Evolutionary conservation across 495 filamentous ascomycete genomes (phyloP), one percentile per base, ranked within the genome.

Genomic region (Hypoxylon cercidicola): DNA sequence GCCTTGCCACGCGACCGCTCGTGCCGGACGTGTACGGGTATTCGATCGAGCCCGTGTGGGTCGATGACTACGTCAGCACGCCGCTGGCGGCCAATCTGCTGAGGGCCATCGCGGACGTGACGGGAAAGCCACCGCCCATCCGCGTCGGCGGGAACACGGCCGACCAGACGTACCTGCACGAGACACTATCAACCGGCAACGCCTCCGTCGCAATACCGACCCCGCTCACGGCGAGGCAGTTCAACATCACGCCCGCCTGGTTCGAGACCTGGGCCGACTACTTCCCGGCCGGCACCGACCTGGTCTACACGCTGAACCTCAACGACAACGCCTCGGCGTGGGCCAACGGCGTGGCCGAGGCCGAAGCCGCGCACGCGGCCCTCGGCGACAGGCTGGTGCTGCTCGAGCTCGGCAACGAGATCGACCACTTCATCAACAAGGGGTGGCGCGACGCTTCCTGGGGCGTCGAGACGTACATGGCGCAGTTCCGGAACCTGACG

Each of bases 351-450:
- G 58, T 72, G 1, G 61, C 66, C 2, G 23, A 74, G 45, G 72
- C 70, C 1, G 48, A 43, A 16, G 69, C 70, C 4, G 70, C 52
- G 43, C 58, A 68, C 67, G 51, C 58, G 15, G 55, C 57, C 30
- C 70, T 74, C 0, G 72, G 70, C 18, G 20, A 49, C 16, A 58
- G 55, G 23, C 70, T 74, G 18, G 47, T 39, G 13, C 41, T 61
- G 30, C 58, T 74, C 41, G 72, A 74, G 58, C 72, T 74, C 19
- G 72, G 72, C 44, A 74, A 74, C 61, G 72, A 74, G 52, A 66
- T 74, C 51, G 72, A 74, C 58, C 72, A 74, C 25, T 74, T 66
- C 66, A 70, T 72, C 50, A 55, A 61, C 53, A 70, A 74, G 55
- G 64, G 64, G 4, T 74, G 70, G 66, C 70, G 72, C 11, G 64